Evolutionary conservation across 1,284 basidiomycete species (phyloP).

Genomic region (Austropuccinia psidii): DNA sequence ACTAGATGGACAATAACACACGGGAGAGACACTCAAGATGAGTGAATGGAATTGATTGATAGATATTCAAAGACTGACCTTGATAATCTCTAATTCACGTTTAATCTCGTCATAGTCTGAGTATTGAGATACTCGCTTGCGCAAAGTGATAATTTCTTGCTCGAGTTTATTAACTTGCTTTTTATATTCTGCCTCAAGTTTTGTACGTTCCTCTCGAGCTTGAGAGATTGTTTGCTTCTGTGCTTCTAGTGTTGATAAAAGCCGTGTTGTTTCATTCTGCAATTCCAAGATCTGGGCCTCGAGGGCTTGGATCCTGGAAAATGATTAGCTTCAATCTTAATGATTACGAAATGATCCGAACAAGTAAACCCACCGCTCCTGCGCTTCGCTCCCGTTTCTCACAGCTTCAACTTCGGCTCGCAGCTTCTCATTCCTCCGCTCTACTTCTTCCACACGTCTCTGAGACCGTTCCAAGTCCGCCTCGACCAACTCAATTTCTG

Average conservation of each 20-base stretch:
- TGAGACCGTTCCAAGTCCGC: slow-evolving; percentile 89
- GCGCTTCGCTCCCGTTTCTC: slow-evolving; percentile 67
- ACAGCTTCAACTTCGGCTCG: slow-evolving; percentile 86
- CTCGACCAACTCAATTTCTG: slow-evolving; percentile 83
- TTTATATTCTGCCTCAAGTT: slow-evolving; percentile 58
- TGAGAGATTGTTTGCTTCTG: slow-evolving; percentile 60
- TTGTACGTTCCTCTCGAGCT: slow-evolving; percentile 53
- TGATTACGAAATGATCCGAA: slow-evolving; percentile 12
- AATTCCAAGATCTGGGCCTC: slow-evolving; percentile 64
- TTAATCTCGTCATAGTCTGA: slow-evolving; percentile 90
- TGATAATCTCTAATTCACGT: slow-evolving; percentile 92
- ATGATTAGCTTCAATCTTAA: background rate
- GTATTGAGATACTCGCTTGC: slow-evolving; percentile 62
- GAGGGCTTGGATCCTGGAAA: slow-evolving; percentile 59
- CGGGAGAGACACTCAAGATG: background rate
- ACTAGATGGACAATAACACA: background rate
- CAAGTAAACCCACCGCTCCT: slow-evolving; percentile 56
- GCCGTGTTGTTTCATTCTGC: slow-evolving; percentile 63
- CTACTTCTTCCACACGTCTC: slow-evolving; percentile 78
- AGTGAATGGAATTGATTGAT: background rate
- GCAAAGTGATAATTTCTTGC: slow-evolving; percentile 61
- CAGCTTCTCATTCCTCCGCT: slow-evolving; percentile 84
- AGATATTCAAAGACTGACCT: slow-evolving; percentile 55
- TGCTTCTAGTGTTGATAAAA: slow-evolving; percentile 61
- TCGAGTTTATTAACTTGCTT: slow-evolving; percentile 51